Percentiles rank a stretch among this genome's conserved stretches.
Conservation (phyloP, 140 eudicot species). For the Senecio squalidus region DNA sequence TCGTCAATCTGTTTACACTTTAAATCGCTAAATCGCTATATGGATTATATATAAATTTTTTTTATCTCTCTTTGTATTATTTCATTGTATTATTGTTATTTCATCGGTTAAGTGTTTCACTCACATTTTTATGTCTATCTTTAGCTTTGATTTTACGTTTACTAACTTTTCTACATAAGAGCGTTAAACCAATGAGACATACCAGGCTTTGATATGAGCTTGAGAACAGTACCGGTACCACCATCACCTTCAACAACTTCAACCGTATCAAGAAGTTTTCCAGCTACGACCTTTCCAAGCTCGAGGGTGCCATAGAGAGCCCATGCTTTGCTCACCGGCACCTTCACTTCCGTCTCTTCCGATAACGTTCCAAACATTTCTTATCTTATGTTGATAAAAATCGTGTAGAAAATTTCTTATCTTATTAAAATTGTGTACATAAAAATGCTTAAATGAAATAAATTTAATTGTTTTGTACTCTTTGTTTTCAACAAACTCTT, state of each 20-base stretch:
- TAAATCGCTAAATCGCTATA: no score
- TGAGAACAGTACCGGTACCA: slow-evolving; percentile 28
- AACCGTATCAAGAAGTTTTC: slow-evolving; percentile 14
- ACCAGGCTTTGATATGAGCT: slow-evolving; percentile 25
- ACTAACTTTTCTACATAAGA: no score
- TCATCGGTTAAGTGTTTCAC: no score
- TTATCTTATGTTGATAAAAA: no score
- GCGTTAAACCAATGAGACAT: background rate
- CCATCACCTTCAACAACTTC: slow-evolving; percentile 38
- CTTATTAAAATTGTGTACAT: background rate
- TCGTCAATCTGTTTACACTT: no score
- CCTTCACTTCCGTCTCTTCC: slow-evolving; percentile 30
- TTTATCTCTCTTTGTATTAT: no score
- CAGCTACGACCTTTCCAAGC: slow-evolving; percentile 15
- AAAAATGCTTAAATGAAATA: background rate
- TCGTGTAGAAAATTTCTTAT: no score
- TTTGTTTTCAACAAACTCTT: background rate
- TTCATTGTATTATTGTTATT: no score
- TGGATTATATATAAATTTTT: no score
- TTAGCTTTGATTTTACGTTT: no score
- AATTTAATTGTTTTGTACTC: background rate
- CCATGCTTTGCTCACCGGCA: slow-evolving; percentile 33
- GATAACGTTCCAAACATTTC: slow-evolving; percentile 30
- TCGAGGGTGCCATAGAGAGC: slow-evolving; percentile 24
- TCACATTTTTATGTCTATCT: no score